Conservation (phyloP, 169 alveolate genomes). For the Cytauxzoon felis region DNA sequence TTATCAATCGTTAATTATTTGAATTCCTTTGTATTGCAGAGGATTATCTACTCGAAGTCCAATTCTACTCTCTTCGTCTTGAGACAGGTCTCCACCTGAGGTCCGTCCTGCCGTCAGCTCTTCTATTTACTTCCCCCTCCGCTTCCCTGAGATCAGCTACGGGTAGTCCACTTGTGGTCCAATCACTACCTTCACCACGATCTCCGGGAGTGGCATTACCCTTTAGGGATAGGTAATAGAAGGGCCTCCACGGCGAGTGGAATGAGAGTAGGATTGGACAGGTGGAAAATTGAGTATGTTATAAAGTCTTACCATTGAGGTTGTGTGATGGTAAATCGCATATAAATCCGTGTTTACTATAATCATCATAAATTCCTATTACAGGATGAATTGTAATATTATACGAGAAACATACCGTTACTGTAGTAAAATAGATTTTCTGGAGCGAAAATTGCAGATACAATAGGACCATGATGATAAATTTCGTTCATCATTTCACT, state of each 20-base stretch:
- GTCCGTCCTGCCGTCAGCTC: too few species aligned
- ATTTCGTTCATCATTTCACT: conserved; percentile 76
- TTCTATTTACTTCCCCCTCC: too few species aligned
- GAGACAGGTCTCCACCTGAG: too few species aligned
- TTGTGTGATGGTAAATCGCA: conserved; percentile 80
- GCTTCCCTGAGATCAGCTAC: too few species aligned
- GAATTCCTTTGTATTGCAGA: too few species aligned
- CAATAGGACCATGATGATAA: conserved; percentile 77
- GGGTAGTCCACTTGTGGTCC: too few species aligned
- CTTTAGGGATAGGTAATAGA: too few species aligned
- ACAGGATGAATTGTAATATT: neutral
- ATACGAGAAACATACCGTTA: conserved; percentile 26
- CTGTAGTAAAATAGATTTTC: conserved; percentile 60
- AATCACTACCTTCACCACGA: too few species aligned
- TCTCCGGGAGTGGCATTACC: too few species aligned
- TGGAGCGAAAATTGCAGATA: conserved; percentile 80
- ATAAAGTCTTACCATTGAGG: conserved; percentile 64
- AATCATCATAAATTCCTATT: conserved; percentile 48
- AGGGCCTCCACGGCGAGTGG: too few species aligned
- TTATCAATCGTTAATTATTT: neutral
- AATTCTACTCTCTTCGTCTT: neutral
- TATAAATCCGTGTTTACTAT: conserved; percentile 68
- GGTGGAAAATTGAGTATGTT: neutral
- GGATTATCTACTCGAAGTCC: neutral
- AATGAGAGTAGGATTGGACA: too few species aligned